phyloP scores from a whole-genome alignment of 345 rosid genomes.

The Bretschneidera sinensis region DNA sequence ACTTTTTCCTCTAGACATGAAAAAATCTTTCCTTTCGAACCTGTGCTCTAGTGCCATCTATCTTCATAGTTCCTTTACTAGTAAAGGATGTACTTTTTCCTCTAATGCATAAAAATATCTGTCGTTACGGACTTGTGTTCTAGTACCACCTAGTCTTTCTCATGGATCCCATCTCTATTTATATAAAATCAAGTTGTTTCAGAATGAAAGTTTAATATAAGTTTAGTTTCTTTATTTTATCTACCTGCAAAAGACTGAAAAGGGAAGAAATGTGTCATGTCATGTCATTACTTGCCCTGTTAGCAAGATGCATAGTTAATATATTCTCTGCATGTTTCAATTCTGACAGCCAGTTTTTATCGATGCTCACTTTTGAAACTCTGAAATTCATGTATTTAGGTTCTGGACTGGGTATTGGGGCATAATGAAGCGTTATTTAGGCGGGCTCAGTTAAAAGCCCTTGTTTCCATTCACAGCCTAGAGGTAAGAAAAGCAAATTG shows the following conservation, averaged over 20 bases:
- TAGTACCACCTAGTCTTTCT: neutral
- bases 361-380: constrained; percentile 1
- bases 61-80: no score
- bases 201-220: no score
- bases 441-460: constrained; percentile 94
- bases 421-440: constrained; percentile 87
- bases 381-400: constrained; percentile 34
- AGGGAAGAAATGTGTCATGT: neutral
- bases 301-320: neutral
- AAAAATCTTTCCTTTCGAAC: no score
- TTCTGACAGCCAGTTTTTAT: neutral
- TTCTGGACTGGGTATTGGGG: constrained; percentile 84
- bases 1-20: no score
- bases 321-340: neutral
- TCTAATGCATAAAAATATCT: neutral
- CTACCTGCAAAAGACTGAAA: neutral
- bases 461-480: constrained; percentile 87
- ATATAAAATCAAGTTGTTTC: no score
- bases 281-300: neutral
- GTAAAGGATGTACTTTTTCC: no score
- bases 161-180: neutral
- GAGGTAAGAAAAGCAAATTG: constrained; percentile 47
- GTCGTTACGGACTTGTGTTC: neutral
- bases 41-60: no score
- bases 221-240: no score